Percentiles rank a stretch among this genome's conserved stretches.
phyloP scores from a whole-genome alignment of 169 alveolate species.

The Plasmodium vivax region DNA sequence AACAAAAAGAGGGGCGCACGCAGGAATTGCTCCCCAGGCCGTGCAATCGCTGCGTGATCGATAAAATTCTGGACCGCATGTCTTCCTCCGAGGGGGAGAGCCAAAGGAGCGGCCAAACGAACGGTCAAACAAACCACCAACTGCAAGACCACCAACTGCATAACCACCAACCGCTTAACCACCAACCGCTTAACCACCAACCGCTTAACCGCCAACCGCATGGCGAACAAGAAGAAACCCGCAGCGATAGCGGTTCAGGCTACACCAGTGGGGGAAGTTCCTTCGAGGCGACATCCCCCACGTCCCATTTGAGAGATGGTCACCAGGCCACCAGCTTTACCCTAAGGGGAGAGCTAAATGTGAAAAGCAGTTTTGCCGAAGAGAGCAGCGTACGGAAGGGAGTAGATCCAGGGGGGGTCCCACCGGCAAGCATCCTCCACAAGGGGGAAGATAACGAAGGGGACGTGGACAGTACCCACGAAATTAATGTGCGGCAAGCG shows the following conservation, averaged over 20 bases:
- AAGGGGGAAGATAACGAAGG: neutral
- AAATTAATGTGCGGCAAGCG: neutral
- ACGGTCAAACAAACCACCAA: neutral
- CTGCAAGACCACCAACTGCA: neutral
- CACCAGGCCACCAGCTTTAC: neutral
- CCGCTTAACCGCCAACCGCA: neutral
- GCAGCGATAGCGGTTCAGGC: neutral
- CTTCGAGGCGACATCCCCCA: neutral
- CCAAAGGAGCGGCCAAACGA: neutral
- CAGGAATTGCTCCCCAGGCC: neutral
- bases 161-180: too few relatives aligned
- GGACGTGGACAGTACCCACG: neutral
- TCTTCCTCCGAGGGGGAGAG: slow-evolving; percentile 13
- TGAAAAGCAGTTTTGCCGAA: neutral
- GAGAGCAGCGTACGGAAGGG: neutral
- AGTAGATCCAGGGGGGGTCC: neutral
- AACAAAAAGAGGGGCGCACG: neutral
- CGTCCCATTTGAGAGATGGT: neutral
- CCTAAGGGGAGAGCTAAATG: neutral
- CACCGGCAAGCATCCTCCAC: neutral
- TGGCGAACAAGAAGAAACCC: neutral
- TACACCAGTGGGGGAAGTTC: neutral
- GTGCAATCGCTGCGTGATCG: neutral
- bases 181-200: too few relatives aligned
- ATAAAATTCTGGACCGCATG: neutral